Evolutionary conservation across 106 monocot genomes (phyloP).

Genomic region (Dactylorhiza incarnata): DNA sequence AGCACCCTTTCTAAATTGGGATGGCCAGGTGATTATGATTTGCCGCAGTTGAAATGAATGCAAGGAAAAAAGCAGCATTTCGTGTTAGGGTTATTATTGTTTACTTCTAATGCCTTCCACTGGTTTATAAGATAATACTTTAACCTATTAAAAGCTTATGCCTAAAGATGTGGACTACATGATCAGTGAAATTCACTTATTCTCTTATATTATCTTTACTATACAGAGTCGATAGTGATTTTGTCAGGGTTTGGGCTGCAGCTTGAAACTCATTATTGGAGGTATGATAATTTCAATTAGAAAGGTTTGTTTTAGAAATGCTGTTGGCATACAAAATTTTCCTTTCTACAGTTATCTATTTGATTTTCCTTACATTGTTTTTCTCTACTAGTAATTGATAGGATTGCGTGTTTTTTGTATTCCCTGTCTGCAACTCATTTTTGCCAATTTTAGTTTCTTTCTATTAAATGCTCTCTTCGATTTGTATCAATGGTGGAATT

Average conservation of each 20-base stretch:
- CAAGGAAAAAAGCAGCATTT: background rate
- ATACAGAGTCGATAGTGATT: conserved; percentile 77
- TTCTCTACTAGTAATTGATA: background rate
- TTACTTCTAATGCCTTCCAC: background rate
- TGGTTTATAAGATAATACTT: background rate
- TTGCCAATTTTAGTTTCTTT: background rate
- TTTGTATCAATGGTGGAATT: background rate
- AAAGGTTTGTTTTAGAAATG: background rate
- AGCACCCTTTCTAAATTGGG: background rate
- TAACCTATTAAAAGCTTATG: background rate
- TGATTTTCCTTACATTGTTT: background rate
- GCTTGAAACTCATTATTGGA: conserved; percentile 84
- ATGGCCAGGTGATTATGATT: background rate
- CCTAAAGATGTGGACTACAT: background rate
- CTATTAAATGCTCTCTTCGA: background rate
- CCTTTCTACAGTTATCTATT: background rate
- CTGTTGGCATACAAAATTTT: background rate
- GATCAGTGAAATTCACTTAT: background rate
- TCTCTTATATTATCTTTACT: conserved; percentile 1
- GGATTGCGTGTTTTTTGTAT: background rate
- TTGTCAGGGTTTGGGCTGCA: conserved; percentile 74
- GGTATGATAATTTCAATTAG: conserved; percentile 23
- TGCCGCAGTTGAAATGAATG: background rate
- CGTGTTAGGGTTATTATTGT: background rate
- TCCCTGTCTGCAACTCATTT: background rate